Evolutionary conservation across 768 basidiomycete genomes (phyloP).

Genomic region (Rossbeevera mucosa): DNA sequence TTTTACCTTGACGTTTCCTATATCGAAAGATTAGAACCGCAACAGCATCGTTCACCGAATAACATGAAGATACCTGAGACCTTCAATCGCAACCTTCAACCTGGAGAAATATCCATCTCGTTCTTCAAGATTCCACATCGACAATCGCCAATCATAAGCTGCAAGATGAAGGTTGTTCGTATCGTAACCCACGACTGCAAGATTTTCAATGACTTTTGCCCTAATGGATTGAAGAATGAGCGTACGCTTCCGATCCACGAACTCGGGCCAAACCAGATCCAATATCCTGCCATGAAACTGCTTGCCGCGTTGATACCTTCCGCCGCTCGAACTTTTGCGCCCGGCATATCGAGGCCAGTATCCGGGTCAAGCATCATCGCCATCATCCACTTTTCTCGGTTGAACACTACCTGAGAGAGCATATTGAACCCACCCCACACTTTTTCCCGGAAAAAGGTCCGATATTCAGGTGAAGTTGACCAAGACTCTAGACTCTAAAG

Average conservation of each 20-base stretch:
- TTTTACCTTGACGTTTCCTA: slow-evolving; percentile 67
- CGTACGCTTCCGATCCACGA: not conserved
- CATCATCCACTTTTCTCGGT: slow-evolving; percentile 84
- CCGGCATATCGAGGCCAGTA: slow-evolving; percentile 86
- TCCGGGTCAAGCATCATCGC: slow-evolving; percentile 88
- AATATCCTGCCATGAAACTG: slow-evolving; percentile 84
- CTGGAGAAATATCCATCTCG: slow-evolving; percentile 86
- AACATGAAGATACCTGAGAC: slow-evolving; percentile 47
- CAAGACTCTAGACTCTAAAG: slow-evolving; percentile 85
- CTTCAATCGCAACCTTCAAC: slow-evolving; percentile 77
- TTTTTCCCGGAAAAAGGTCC: slow-evolving; percentile 89
- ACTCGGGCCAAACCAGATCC: slow-evolving; percentile 68
- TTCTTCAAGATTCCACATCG: slow-evolving; percentile 87
- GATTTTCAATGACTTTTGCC: slow-evolving; percentile 92
- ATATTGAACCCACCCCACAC: slow-evolving; percentile 76
- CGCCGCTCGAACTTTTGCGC: slow-evolving; percentile 83
- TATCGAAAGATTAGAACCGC: not conserved
- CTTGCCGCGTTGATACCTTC: slow-evolving; percentile 91
- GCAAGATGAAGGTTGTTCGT: slow-evolving; percentile 82
- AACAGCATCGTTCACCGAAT: not conserved
- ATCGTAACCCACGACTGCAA: slow-evolving; percentile 90
- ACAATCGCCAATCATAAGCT: slow-evolving; percentile 88
- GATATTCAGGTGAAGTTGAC: slow-evolving; percentile 83
- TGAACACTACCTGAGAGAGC: slow-evolving; percentile 79
- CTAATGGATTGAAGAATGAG: slow-evolving; percentile 30